A percentile compares a stretch with the other conserved stretches of the same genome.
These are phyloP conservation scores for Hyphopichia khmerensis DNA, from an alignment of 1,139 yeast species.

Conservation along the genomic window DNA sequence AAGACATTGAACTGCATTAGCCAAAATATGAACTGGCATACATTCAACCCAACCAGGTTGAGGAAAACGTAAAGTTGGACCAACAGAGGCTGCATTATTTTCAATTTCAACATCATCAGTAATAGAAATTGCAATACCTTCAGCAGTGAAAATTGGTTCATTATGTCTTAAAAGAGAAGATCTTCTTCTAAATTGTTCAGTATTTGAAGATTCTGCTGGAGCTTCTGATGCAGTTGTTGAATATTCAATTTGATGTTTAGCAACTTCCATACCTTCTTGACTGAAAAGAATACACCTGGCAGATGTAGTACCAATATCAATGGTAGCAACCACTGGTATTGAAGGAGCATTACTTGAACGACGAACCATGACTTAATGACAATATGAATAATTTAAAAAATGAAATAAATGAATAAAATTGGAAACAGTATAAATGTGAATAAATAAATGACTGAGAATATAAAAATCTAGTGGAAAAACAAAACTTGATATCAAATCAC, in stretches of 20 bases:
- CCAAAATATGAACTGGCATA: constrained; percentile 81
- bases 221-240: constrained; percentile 68
- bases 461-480: too few relatives aligned
- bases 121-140: constrained; percentile 66
- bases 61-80: constrained; percentile 72
- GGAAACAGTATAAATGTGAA: too few relatives aligned
- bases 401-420: not conserved
- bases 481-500: too few relatives aligned
- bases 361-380: constrained; percentile 30
- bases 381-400: not conserved
- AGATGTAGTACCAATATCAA: constrained; percentile 93
- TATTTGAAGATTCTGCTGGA: constrained; percentile 43
- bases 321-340: constrained; percentile 62
- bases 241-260: constrained; percentile 87
- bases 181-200: constrained; percentile 53
- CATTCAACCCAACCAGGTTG: constrained; percentile 94
- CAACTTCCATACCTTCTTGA: constrained; percentile 70
- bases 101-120: constrained; percentile 63
- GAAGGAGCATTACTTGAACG: constrained; percentile 41
- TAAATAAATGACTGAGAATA: too few relatives aligned
- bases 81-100: constrained; percentile 51
- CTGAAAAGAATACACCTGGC: constrained; percentile 87
- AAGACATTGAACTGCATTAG: constrained; percentile 77
- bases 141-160: constrained; percentile 66
- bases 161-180: constrained; percentile 49